These are phyloP conservation scores for Clonostachys rosea DNA, from an alignment of 2,329 filamentous ascomycete species.

Conservation along the genomic window DNA sequence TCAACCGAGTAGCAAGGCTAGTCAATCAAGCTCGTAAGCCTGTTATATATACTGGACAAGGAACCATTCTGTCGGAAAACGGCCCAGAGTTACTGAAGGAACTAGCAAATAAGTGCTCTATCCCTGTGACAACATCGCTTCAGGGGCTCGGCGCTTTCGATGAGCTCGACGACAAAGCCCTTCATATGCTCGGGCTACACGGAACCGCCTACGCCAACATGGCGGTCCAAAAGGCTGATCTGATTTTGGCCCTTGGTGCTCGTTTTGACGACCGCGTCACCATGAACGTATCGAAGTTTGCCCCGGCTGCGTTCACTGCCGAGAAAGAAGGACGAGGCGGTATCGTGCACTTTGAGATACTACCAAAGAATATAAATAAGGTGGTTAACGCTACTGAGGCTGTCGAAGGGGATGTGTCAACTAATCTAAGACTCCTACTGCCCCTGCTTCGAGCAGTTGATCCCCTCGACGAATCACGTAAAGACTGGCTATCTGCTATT, in stretches of 20 bases:
- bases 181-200: slow-evolving; percentile 96
- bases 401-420: slow-evolving; percentile 84
- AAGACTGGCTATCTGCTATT: slow-evolving; percentile 88
- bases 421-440: slow-evolving; percentile 72
- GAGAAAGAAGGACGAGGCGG: slow-evolving; percentile 77
- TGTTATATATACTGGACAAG: slow-evolving; percentile 83
- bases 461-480: slow-evolving; percentile 58
- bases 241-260: slow-evolving; percentile 83
- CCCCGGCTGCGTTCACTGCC: slow-evolving; percentile 74
- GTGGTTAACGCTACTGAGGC: slow-evolving; percentile 89
- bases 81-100: slow-evolving; percentile 73
- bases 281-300: slow-evolving; percentile 70
- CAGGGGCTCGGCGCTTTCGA: slow-evolving; percentile 85
- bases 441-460: slow-evolving; percentile 58
- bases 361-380: slow-evolving; percentile 98
- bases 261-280: slow-evolving; percentile 93
- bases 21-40: slow-evolving; percentile 1
- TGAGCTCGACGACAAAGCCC: slow-evolving; percentile 79
- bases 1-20: background rate
- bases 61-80: slow-evolving; percentile 69
- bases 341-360: slow-evolving; percentile 93
- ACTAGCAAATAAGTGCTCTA: slow-evolving; percentile 74
- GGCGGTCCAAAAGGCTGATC: slow-evolving; percentile 87
- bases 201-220: slow-evolving; percentile 90
- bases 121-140: slow-evolving; percentile 86